These are phyloP conservation scores for Vanrija sp. DNA, from an alignment of 1,284 basidiomycete species.

Conservation along the genomic window DNA sequence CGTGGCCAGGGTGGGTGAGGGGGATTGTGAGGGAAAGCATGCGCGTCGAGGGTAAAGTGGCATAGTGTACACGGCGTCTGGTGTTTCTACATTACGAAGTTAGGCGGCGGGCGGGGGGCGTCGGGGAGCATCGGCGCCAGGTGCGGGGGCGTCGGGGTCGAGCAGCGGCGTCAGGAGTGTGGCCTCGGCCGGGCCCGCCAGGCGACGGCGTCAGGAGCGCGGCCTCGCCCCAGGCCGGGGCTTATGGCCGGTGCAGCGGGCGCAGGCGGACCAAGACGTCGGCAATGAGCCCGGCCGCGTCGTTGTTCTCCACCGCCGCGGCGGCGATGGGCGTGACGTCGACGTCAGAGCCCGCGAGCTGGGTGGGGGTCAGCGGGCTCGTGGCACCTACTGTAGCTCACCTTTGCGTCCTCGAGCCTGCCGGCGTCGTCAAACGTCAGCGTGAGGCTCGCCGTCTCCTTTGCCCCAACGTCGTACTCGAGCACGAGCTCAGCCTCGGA, in stretches of 20 bases:
- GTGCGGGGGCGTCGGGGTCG: too few relatives aligned
- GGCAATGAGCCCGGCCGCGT: slow-evolving; percentile 65
- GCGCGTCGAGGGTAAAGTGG: too few relatives aligned
- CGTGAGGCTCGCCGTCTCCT: slow-evolving; percentile 14
- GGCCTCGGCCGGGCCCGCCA: too few relatives aligned
- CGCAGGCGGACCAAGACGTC: slow-evolving; percentile 58
- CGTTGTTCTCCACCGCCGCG: slow-evolving; percentile 62
- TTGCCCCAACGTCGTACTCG: slow-evolving; percentile 54
- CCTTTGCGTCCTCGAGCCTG: slow-evolving; percentile 33
- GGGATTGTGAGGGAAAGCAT: too few relatives aligned
- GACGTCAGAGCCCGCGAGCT: slow-evolving; percentile 41
- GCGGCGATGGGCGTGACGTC: slow-evolving; percentile 62
- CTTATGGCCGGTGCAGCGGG: slow-evolving; percentile 2
- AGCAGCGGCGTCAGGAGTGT: too few relatives aligned
- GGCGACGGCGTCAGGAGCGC: too few relatives aligned
- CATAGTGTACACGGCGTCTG: too few relatives aligned
- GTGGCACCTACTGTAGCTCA: slow-evolving; percentile 18
- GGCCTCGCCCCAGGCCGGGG: too few relatives aligned
- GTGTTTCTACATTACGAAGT: too few relatives aligned
- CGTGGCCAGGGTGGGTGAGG: too few relatives aligned
- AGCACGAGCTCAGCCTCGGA: slow-evolving; percentile 71
- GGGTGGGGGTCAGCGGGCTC: neutral
- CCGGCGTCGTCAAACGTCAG: slow-evolving; percentile 34
- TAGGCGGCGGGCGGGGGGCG: too few relatives aligned
- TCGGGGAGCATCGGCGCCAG: too few relatives aligned